These are phyloP conservation scores for Medicago lupulina DNA, from an alignment of 306 rosid species.

Conservation along the genomic window DNA sequence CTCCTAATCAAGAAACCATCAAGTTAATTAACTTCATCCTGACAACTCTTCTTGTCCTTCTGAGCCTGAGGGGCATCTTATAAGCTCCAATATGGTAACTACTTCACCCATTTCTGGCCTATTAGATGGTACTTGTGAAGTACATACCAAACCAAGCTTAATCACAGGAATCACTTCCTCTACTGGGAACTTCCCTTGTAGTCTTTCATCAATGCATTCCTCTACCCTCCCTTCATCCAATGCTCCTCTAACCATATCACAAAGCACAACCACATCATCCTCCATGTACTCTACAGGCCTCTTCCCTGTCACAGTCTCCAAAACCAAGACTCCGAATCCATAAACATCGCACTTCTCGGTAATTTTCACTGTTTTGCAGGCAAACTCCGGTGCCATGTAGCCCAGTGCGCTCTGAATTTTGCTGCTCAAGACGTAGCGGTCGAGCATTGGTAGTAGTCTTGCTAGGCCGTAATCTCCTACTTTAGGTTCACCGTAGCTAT, in stretches of 20 bases:
- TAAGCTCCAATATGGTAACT: constrained; percentile 92
- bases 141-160: constrained; percentile 92
- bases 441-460: constrained; percentile 93
- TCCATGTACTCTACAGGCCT: constrained; percentile 99
- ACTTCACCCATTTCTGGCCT: constrained; percentile 99
- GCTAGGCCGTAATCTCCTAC: constrained; percentile 95
- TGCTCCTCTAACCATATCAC: constrained; percentile 96
- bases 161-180: constrained; percentile 95
- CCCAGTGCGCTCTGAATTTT: constrained; percentile 99
- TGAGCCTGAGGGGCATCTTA: constrained; percentile 94
- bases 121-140: constrained; percentile 96
- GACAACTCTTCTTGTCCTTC: constrained; percentile 88
- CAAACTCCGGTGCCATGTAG: constrained; percentile 98
- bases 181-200: constrained; percentile 82
- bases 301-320: constrained; percentile 93
- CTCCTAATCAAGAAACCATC: constrained; percentile 44
- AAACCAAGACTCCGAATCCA: constrained; percentile 85
- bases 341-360: constrained; percentile 95
- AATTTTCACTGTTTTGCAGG: constrained; percentile 93
- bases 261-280: constrained; percentile 96
- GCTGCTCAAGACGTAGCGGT: constrained; percentile 92
- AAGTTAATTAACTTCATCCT: constrained; percentile 54
- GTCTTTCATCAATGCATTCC: constrained; percentile 83
- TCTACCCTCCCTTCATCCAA: constrained; percentile 94
- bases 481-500: constrained; percentile 82